phyloP scores from a whole-genome alignment of 352 stramenopile genomes.

The Globisporangium iwayamae region DNA sequence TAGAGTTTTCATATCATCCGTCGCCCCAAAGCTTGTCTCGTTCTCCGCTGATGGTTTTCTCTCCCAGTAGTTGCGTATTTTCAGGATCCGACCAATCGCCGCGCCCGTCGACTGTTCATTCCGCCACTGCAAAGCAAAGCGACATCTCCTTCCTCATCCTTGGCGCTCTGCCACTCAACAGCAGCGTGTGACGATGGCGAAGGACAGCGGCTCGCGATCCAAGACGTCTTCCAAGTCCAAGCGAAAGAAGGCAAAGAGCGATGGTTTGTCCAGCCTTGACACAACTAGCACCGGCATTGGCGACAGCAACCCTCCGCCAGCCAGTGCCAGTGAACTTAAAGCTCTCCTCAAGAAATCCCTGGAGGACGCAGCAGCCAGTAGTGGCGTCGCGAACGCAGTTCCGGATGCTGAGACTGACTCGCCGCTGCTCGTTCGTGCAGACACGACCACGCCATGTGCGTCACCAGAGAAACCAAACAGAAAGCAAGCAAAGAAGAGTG shows the following conservation, averaged over 20 bases:
- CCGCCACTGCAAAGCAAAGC: no score
- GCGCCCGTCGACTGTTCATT: neutral
- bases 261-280: neutral
- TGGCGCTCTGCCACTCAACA: no score
- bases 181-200: slow-evolving; percentile 1
- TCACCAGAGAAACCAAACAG: slow-evolving; percentile 11
- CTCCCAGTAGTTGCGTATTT: neutral
- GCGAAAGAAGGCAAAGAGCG: neutral
- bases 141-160: no score
- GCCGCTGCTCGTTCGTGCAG: slow-evolving; percentile 28
- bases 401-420: slow-evolving; percentile 31
- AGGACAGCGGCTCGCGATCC: neutral
- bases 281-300: neutral
- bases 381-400: slow-evolving; percentile 21
- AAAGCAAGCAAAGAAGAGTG: slow-evolving; percentile 1
- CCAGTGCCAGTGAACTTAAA: slow-evolving; percentile 18
- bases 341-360: slow-evolving; percentile 16
- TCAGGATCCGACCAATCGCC: neutral
- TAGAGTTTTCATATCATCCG: neutral
- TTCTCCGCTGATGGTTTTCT: neutral
- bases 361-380: neutral
- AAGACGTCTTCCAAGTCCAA: slow-evolving; percentile 1
- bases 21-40: neutral
- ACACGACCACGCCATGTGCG: slow-evolving; percentile 10
- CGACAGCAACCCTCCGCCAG: neutral